These are phyloP conservation scores for Gliomastix tumulicola DNA, from an alignment of 2,329 filamentous ascomycete genomes.

Conservation along the genomic window DNA sequence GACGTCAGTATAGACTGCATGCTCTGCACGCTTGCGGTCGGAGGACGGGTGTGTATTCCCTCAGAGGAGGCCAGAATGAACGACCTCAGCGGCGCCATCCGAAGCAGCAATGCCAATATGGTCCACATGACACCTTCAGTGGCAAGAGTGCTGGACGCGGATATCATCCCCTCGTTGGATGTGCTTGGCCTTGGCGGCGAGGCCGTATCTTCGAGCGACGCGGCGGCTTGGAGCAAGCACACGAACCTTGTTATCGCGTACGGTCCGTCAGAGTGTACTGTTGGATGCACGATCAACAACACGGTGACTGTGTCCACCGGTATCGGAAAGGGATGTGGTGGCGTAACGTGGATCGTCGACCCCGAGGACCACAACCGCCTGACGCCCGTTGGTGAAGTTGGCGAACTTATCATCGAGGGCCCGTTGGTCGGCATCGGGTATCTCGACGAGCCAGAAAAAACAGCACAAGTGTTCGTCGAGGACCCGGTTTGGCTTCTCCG, in stretches of 20 bases:
- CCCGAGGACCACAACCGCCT: slow-evolving; percentile 37
- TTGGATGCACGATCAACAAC: slow-evolving; percentile 42
- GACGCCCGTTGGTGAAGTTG: slow-evolving; percentile 38
- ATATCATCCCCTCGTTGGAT: slow-evolving; percentile 36
- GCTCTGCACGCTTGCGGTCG: slow-evolving; percentile 42
- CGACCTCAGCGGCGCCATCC: slow-evolving; percentile 36
- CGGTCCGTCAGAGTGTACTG: slow-evolving; percentile 47
- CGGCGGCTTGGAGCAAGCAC: slow-evolving; percentile 35
- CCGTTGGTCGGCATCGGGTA: slow-evolving; percentile 59
- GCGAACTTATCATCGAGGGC: slow-evolving; percentile 48
- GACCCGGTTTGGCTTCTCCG: slow-evolving; percentile 44
- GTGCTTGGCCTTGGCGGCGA: slow-evolving; percentile 44
- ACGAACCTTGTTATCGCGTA: slow-evolving; percentile 44
- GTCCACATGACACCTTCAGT: slow-evolving; percentile 45
- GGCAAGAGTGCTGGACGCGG: slow-evolving; percentile 35
- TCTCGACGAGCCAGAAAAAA: slow-evolving; percentile 50
- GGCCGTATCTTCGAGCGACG: slow-evolving; percentile 43
- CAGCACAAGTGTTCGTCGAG: slow-evolving; percentile 48
- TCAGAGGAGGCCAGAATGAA: slow-evolving; percentile 47
- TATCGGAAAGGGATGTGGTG: slow-evolving; percentile 41
- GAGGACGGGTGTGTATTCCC: slow-evolving; percentile 45
- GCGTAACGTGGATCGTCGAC: slow-evolving; percentile 44
- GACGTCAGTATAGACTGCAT: slow-evolving; percentile 49
- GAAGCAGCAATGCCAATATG: slow-evolving; percentile 37
- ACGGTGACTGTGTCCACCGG: slow-evolving; percentile 31